These are phyloP conservation scores for Breynia disticha DNA, from an alignment of 441 rosid genomes.

Conservation along the genomic window DNA sequence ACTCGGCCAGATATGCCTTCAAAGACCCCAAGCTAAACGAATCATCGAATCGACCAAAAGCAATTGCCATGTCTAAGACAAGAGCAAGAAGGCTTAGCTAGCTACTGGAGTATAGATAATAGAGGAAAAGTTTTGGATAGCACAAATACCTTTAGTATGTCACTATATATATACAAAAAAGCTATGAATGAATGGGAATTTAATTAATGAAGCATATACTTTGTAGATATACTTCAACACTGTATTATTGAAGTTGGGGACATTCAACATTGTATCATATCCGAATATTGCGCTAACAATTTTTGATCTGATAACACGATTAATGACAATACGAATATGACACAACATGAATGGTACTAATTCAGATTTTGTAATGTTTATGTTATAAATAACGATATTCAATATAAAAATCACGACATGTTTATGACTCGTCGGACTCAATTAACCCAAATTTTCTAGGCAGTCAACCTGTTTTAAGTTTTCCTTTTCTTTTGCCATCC, in stretches of 20 bases:
- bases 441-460: no score
- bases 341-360: no score
- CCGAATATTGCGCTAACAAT: constrained; percentile 8
- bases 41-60: constrained; percentile 58
- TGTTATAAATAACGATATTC: no score
- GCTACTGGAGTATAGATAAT: constrained; percentile 1
- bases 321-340: constrained; percentile 1
- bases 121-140: not conserved
- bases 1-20: constrained; percentile 79
- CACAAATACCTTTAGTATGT: constrained; percentile 7
- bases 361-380: no score
- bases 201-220: constrained; percentile 1
- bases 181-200: not conserved
- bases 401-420: no score
- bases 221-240: not conserved
- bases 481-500: constrained; percentile 8
- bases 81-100: not conserved
- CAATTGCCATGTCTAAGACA: constrained; percentile 39
- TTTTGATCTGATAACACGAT: no score
- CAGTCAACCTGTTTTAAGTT: constrained; percentile 1
- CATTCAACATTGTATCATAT: no score
- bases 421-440: no score
- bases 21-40: constrained; percentile 68
- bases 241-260: no score
- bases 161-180: constrained; percentile 13